phyloP scores from a whole-genome alignment of 768 basidiomycete species.

The Calocybe cyanea region DNA sequence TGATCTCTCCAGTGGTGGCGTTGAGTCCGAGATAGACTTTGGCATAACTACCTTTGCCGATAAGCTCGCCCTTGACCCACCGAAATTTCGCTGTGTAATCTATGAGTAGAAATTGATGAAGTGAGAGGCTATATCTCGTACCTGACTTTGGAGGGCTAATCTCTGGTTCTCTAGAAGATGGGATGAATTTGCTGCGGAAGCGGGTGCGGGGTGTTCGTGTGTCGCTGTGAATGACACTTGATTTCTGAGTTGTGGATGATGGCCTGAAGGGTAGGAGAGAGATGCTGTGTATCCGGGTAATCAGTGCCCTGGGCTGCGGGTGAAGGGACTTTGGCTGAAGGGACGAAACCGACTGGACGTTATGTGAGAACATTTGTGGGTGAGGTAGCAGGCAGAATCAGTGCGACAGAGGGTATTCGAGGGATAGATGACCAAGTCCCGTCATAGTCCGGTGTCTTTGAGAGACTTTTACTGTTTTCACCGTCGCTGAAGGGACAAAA shows the following conservation, averaged over 20 bases:
- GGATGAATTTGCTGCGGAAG: not conserved
- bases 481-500: not conserved
- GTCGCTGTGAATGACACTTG: not conserved
- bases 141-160: conserved; percentile 12
- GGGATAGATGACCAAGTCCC: not conserved
- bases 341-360: not conserved
- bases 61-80: conserved; percentile 90
- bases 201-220: not conserved
- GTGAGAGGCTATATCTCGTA: not conserved
- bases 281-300: not conserved
- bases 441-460: conserved; percentile 12
- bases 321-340: not conserved
- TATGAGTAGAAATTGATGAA: not conserved
- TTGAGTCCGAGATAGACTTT: conserved; percentile 90
- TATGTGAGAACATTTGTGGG: conserved; percentile 1
- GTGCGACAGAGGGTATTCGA: not conserved
- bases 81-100: conserved; percentile 59
- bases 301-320: conserved; percentile 4
- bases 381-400: not conserved
- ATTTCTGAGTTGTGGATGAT: not conserved
- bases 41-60: conserved; percentile 93
- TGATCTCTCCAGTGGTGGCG: conserved; percentile 85
- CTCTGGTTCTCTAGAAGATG: not conserved
- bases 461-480: too few species aligned
- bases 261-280: conserved; percentile 6